phyloP scores from a whole-genome alignment of 202 grass and related monocot species.

The Setaria viridis region DNA sequence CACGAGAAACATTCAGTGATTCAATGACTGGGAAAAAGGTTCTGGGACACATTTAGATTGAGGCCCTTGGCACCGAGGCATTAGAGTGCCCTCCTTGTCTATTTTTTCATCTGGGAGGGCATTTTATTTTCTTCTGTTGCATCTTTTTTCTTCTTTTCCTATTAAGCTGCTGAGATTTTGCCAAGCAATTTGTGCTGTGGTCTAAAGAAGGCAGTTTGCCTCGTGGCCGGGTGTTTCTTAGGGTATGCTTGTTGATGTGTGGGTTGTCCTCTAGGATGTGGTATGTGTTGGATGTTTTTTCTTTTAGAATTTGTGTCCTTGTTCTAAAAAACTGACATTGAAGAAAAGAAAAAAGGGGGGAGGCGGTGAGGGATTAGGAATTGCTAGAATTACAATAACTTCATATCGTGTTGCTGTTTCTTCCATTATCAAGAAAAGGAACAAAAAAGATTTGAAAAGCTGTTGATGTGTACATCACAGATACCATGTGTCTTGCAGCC shows the following conservation, averaged over 20 bases:
- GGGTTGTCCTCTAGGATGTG: slow-evolving; percentile 34
- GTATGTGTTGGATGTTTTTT: slow-evolving; percentile 9
- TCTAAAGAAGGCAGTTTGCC: slow-evolving; percentile 33
- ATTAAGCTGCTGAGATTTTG: slow-evolving; percentile 21
- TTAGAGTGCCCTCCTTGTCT: not conserved
- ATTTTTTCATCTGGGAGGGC: slow-evolving; percentile 46
- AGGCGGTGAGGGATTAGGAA: not conserved
- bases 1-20: slow-evolving; percentile 70
- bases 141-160: not conserved
- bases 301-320: not conserved
- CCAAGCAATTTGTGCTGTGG: not conserved
- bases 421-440: slow-evolving; percentile 39
- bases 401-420: slow-evolving; percentile 12
- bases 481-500: slow-evolving; percentile 13
- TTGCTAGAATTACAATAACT: slow-evolving; percentile 32
- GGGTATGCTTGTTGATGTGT: not conserved
- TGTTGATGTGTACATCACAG: slow-evolving; percentile 23
- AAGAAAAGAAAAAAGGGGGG: not conserved
- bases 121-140: not conserved
- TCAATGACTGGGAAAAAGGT: slow-evolving; percentile 70
- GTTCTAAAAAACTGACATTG: slow-evolving; percentile 43
- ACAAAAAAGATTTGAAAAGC: not conserved
- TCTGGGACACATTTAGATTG: slow-evolving; percentile 30
- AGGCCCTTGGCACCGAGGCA: slow-evolving; percentile 12
- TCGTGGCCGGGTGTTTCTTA: slow-evolving; percentile 15